Evolutionary conservation across 805 yeast genomes (phyloP), one percentile per base, ranked within the genome.

Genomic region (Ascoidea rubescens): DNA sequence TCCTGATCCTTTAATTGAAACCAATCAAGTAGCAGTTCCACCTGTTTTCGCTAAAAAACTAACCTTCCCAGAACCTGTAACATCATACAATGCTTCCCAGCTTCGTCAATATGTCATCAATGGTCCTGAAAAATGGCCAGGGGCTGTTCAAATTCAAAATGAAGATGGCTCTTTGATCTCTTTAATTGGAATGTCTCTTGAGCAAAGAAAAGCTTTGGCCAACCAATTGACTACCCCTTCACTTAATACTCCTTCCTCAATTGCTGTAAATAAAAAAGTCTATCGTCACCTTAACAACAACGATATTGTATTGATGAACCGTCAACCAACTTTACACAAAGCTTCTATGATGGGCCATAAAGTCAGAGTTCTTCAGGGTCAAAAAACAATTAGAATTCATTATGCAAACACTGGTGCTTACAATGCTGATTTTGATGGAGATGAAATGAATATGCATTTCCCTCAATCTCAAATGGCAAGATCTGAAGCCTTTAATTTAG

Each of bases 331-430:
- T 14, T 77, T 93, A 66, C 99, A 93, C 73, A 93, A 93, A 71
- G 99, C 99, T 48, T 95, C 99, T 32, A 93, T 93, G 96, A 93
- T 93, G 99, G 99, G 99, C 59, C 99, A 93, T 70, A 87, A 84
- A 64, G 99, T 93, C 47, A 80, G 96, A 62, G 99, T 93, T 37
- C 74, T 93, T 60, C 99, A 98, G 4, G 96, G 96, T 54, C 99
- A 93, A 66, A 93, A 93, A 74, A 95, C 99, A 4, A 73, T 93
- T 61, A 80, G 99, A 64, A 73, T 93, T 68, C 99, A 93, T 68
- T 93, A 93, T 69, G 99, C 99, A 62, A 93, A 93, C 69, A 93
- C 99, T 48, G 97, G 97, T 71, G 97, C 99, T 47, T 93, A 91
- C 71, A 91, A 91, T 67, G 98, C 98, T 45, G 99, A 91, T 78